Percentiles rank a stretch among this genome's conserved stretches.
Conservation (phyloP, 2,329 filamentous ascomycete species). For the Talaromyces sp. region DNA sequence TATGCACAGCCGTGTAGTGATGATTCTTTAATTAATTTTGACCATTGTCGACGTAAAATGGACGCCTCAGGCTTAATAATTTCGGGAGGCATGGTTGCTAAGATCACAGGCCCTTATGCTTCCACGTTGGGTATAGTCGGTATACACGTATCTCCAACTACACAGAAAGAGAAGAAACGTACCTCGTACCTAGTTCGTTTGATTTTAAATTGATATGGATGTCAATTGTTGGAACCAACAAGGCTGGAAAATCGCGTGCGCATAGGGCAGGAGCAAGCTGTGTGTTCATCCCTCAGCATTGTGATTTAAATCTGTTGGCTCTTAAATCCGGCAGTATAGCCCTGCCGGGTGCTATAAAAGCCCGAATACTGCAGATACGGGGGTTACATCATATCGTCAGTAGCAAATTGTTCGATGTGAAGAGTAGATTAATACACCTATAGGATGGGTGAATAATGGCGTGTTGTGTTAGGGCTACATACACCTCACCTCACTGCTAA, state of each 20-base stretch:
- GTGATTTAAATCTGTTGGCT: neutral
- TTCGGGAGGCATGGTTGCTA: neutral
- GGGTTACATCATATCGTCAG: neutral
- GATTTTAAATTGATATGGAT: neutral
- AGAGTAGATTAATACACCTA: neutral
- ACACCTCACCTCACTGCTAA: neutral
- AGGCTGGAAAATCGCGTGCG: neutral
- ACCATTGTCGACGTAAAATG: neutral
- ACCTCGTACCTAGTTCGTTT: neutral
- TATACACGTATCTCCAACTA: neutral
- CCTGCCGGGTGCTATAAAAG: neutral
- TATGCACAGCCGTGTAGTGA: neutral
- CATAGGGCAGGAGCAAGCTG: neutral
- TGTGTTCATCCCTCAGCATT: neutral
- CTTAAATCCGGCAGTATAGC: neutral
- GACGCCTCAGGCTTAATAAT: neutral
- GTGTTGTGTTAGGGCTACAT: neutral
- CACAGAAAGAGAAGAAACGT: neutral
- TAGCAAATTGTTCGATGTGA: neutral
- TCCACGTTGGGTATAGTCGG: neutral
- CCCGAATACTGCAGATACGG: neutral
- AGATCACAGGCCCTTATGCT: neutral
- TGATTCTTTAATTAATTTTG: neutral
- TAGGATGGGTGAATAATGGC: neutral
- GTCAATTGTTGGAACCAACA: neutral